These are phyloP conservation scores for Jatropha podagrica DNA, from an alignment of 441 rosid genomes.

Conservation along the genomic window DNA sequence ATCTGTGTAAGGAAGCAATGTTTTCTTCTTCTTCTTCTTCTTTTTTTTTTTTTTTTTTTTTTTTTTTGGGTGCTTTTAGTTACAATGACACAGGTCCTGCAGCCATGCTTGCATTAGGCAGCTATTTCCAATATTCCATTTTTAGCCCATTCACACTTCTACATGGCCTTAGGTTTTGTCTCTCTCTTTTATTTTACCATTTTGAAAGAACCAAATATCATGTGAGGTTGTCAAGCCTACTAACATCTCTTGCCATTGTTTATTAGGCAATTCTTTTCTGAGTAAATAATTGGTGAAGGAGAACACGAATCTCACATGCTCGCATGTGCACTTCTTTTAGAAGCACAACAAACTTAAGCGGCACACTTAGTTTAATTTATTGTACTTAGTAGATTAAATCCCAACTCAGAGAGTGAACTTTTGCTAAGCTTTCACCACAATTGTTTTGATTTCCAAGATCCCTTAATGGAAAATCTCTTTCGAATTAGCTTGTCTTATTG, in stretches of 20 bases:
- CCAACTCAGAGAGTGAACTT: not conserved
- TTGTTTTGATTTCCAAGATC: not conserved
- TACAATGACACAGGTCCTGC: not conserved
- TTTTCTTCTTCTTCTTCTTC: not conserved
- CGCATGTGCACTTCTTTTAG: not conserved
- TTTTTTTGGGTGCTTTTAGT: not conserved
- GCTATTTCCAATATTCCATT: not conserved
- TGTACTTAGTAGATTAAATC: not conserved
- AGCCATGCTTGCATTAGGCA: not conserved
- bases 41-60: not conserved
- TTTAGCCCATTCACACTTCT: not conserved
- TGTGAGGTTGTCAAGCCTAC: not conserved
- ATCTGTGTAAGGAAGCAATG: slow-evolving; percentile 64
- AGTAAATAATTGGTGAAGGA: not conserved
- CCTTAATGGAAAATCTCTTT: not conserved
- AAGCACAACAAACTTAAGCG: not conserved
- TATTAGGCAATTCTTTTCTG: not conserved
- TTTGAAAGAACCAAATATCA: not conserved
- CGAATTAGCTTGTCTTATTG: not conserved
- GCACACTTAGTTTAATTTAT: not conserved
- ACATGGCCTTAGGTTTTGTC: not conserved
- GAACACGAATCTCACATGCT: not conserved
- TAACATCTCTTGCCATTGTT: not conserved
- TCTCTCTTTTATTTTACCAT: not conserved
- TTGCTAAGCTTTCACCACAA: not conserved